Evolutionary conservation across 2,329 filamentous ascomycete genomes (phyloP), one percentile per base, ranked within the genome.

Genomic region (Myriosclerotinia curreyana): DNA sequence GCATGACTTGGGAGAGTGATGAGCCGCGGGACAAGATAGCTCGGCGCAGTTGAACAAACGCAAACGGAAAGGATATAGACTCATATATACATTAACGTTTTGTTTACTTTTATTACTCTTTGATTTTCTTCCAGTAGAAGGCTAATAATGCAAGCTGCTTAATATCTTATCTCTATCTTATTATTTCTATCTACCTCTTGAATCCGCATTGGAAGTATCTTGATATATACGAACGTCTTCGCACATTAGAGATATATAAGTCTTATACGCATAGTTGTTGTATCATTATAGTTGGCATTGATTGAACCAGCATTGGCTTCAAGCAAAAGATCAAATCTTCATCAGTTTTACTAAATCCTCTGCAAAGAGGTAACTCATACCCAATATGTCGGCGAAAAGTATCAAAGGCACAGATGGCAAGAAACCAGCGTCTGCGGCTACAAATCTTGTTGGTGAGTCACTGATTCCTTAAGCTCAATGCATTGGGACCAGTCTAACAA

Each of bases 371-470:
- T 36, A 31, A 34, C 12, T 38, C 31, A 25, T 36, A 25, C 51
- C 58, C 65, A 69, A 54, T 0, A 88, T 88, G 85, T 83, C 84
- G 65, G 82, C 85, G 65, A 86, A 86, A 74, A 81, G 77, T 68
- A 80, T 77, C 66, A 79, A 81, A 72, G 82, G 82, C 60, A 79
- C 81, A 67, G 80, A 81, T 73, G 82, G 72, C 79, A 94, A 90
- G 81, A 86, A 89, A 81, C 89, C 91, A 72, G 86, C 93, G 66
- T 92, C 92, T 64, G 90, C 87, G 68, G 93, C 93, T 52, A 93
- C 91, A 55, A 97, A 97, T 78, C 80, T 98, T 73, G 93, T 97
- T 73, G 92, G 92, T 95, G 82, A 73, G 74, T 70, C 51, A 31
- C 28, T 42, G 14, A 12, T 6, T 36, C 22, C 1, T 15, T 14